Conservation (phyloP, 306 rosid species). For the Cucurbita maxima region DNA sequence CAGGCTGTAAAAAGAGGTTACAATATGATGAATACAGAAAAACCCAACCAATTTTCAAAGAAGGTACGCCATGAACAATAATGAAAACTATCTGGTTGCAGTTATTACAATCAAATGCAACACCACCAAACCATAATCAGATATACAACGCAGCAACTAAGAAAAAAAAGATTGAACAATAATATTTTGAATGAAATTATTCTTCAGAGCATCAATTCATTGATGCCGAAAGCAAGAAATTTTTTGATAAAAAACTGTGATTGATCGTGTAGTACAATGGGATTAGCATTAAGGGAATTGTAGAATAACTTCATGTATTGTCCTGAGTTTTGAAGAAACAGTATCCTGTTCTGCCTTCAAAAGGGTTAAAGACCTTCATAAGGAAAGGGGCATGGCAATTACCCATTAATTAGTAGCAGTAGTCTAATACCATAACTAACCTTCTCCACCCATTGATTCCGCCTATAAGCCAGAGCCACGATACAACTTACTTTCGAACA, state of each 20-base stretch:
- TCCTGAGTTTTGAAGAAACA: not conserved
- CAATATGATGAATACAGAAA: not conserved
- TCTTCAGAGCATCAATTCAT: not conserved
- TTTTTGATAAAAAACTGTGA: not conserved
- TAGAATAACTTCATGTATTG: not conserved
- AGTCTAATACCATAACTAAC: not conserved
- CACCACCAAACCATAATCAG: not conserved
- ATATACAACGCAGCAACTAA: not conserved
- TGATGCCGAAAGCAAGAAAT: not conserved
- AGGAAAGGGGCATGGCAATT: not conserved
- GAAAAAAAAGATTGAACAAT: not conserved
- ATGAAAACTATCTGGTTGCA: not conserved
- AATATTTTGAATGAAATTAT: not conserved
- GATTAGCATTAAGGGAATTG: not conserved
- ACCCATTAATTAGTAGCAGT: not conserved
- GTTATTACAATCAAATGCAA: not conserved
- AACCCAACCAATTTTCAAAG: not conserved
- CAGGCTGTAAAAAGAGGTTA: not conserved
- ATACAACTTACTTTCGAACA: not conserved
- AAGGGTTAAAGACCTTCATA: not conserved
- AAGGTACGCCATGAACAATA: not conserved
- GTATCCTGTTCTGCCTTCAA: not conserved
- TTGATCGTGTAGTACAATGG: not conserved
- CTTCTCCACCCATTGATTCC: not conserved
- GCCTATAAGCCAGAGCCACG: not conserved